phyloP scores from a whole-genome alignment of 352 stramenopile species.

The Pythium insidiosum region DNA sequence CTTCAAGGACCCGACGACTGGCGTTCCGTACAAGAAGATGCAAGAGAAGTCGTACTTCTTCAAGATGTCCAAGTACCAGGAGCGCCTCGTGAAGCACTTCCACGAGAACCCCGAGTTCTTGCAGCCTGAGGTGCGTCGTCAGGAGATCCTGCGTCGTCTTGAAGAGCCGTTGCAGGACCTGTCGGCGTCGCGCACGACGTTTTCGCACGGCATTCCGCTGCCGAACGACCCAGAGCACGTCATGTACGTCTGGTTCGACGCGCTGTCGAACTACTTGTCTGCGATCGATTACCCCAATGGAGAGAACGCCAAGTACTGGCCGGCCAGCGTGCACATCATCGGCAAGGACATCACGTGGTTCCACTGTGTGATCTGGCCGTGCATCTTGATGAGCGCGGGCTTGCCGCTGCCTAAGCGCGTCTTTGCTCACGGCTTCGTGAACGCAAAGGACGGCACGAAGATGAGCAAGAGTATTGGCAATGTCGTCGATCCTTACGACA shows the following conservation, averaged over 20 bases:
- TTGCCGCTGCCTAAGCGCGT: conserved; percentile 92
- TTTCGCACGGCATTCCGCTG: conserved; percentile 91
- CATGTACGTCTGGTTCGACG: conserved; percentile 99
- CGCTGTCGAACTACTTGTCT: conserved; percentile 97
- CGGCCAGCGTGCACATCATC: conserved; percentile 81
- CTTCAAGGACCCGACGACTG: conserved; percentile 93
- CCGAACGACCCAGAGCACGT: conserved; percentile 94
- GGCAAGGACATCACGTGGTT: conserved; percentile 99
- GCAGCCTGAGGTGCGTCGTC: conserved; percentile 92
- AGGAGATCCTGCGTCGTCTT: conserved; percentile 91
- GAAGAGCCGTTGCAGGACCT: conserved; percentile 94
- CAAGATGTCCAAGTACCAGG: conserved; percentile 97
- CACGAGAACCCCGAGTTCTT: conserved; percentile 94
- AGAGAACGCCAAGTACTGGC: conserved; percentile 71
- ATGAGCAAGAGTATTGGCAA: conserved; percentile 99
- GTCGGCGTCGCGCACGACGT: conserved; percentile 96
- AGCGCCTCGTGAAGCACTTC: conserved; percentile 93
- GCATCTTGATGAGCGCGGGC: conserved; percentile 96
- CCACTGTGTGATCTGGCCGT: conserved; percentile 99
- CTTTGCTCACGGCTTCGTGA: conserved; percentile 98
- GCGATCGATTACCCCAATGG: conserved; percentile 91
- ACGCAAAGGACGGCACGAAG: conserved; percentile 97
- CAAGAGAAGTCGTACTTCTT: conserved; percentile 99
- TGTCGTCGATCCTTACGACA: conserved; percentile 94
- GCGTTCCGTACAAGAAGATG: conserved; percentile 94